Evolutionary conservation across 2,329 filamentous ascomycete genomes (phyloP), one percentile per base, ranked within the genome.

Genomic region (Meredithiella fracta): DNA sequence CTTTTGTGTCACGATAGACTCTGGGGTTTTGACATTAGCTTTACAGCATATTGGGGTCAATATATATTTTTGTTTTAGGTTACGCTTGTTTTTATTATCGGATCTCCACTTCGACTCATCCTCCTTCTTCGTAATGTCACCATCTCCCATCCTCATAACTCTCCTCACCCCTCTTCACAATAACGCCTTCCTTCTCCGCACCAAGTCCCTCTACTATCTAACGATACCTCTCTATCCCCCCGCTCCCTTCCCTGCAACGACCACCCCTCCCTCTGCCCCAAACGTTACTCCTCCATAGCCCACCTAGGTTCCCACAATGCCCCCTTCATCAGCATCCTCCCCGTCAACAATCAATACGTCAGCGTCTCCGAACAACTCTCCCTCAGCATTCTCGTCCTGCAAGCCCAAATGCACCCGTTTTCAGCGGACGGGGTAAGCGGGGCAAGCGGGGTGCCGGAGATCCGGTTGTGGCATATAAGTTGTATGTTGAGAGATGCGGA

Each of bases 291-390:
- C 59, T 72, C 80, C 38, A 65, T 83, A 55, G 76, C 76, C n/a
- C 75, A 77, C 58, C 67, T 82, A 17, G 83, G 80, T 23, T 73
- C 82, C 5, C 83, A 86, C 67, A 75, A 86, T 67, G 77, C 75
- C 14, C 74, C 79, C 38, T 85, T 85, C 62, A 74, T 82, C 42
- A 79, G 82, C 42, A 61, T 70, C 53, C 62, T 73, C 7, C 71
- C 72, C 1, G 66, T 72, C 57, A 68, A 82, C 59, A 82, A 83
- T 65, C 82, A 86, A 63, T 75, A 77, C 59, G 70, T 79, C 53
- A 72, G 74, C 3, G 73, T 81, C 23, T 73, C 73, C 23, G 67
- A 69, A 1, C 81, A 85, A 63, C 70, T 86, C 8, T 67, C 77
- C 53, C 68, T 77, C 31, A 82, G 82, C 15, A 74, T 85, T 42